phyloP scores from a whole-genome alignment of 345 rosid genomes.

The Gossypium turneri region DNA sequence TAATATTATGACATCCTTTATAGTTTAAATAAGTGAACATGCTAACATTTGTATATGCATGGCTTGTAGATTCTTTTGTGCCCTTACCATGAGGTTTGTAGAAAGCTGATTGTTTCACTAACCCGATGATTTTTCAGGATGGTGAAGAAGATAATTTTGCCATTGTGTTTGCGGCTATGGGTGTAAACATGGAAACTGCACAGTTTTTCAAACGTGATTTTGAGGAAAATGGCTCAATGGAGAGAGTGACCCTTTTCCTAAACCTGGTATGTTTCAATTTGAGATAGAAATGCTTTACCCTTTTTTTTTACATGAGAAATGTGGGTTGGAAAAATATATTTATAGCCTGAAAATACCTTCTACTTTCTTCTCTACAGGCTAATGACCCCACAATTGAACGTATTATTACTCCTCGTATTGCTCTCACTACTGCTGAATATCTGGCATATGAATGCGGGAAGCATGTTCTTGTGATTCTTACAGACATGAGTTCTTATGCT shows the following conservation, averaged over 20 bases:
- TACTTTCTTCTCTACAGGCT: constrained; percentile 44
- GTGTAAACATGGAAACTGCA: constrained; percentile 97
- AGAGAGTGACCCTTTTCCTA: constrained; percentile 87
- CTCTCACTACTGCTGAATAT: constrained; percentile 92
- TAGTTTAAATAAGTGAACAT: not conserved
- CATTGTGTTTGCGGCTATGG: constrained; percentile 97
- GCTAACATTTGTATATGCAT: not conserved
- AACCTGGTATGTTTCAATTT: constrained; percentile 53
- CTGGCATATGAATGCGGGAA: constrained; percentile 96
- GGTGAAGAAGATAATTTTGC: constrained; percentile 92
- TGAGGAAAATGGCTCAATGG: constrained; percentile 97
- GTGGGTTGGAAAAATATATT: not conserved
- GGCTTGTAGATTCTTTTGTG: not conserved
- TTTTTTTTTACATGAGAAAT: not conserved
- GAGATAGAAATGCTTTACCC: not conserved
- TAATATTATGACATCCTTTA: not conserved
- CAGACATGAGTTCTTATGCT: constrained; percentile 97
- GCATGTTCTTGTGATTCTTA: constrained; percentile 90
- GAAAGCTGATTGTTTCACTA: not conserved
- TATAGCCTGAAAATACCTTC: not conserved
- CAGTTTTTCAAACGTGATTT: constrained; percentile 97
- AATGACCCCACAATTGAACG: constrained; percentile 97
- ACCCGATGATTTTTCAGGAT: constrained; percentile 42
- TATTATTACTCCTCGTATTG: constrained; percentile 90
- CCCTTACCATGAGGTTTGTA: not conserved